These are phyloP conservation scores for Desmodesmus armatus DNA, from an alignment of 139 green algal species.

Conservation along the genomic window DNA sequence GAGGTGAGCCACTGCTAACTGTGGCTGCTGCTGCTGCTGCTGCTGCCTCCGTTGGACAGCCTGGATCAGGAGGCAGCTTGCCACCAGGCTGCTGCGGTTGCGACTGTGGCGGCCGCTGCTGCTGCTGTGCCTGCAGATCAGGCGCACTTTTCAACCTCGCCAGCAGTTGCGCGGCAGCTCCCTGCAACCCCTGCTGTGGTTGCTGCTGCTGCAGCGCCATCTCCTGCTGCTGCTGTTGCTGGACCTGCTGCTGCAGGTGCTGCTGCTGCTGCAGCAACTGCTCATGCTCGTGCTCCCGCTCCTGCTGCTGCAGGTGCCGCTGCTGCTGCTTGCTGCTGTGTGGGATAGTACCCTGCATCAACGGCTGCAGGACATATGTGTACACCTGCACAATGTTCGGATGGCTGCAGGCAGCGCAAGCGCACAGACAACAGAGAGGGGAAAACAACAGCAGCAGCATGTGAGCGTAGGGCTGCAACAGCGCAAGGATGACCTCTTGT, in stretches of 20 bases:
- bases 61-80: neutral
- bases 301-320: neutral
- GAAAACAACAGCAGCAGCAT: neutral
- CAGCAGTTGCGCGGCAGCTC: neutral
- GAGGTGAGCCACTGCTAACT: neutral
- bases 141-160: neutral
- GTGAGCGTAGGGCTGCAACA: too few relatives aligned
- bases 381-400: slow-evolving; percentile 41
- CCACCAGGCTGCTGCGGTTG: neutral
- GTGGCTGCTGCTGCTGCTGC: slow-evolving; percentile 22
- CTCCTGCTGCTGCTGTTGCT: neutral
- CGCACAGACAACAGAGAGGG: neutral
- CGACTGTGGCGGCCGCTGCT: neutral
- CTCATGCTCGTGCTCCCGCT: neutral
- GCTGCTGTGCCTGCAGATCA: neutral
- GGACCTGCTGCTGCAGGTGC: slow-evolving; percentile 11
- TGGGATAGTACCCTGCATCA: slow-evolving; percentile 7
- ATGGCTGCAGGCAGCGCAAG: neutral
- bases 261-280: neutral
- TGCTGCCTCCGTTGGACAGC: neutral
- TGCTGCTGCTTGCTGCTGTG: slow-evolving; percentile 26
- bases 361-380: slow-evolving; percentile 42
- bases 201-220: neutral
- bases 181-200: neutral
- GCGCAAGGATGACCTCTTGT: too few relatives aligned